Evolutionary conservation across 768 basidiomycete species (phyloP), one percentile per base, ranked within the genome.

Genomic region (Mycena leptocephala): DNA sequence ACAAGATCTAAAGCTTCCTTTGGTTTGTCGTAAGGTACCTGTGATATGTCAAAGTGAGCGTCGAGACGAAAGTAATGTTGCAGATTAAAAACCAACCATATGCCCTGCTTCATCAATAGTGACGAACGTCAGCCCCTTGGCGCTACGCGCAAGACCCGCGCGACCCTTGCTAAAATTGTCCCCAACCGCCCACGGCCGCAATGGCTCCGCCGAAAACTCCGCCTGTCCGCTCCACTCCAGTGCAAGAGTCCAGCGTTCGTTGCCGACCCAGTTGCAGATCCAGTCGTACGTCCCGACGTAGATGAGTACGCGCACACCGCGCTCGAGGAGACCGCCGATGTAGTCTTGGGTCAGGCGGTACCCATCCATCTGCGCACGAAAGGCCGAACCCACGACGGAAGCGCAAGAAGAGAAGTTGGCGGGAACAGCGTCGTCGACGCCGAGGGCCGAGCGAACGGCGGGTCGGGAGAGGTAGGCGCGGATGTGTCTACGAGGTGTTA

Each of bases 231-330:
- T 91, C 96, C 96, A 96, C 70, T 94, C 91, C 75, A 97, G 86
- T 33, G 85, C 84, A 63, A 92, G 83, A 9, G 92, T 91, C 95
- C 95, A 96, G 33, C 89, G 86, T 79, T 93, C 90, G 81, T 96
- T 96, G 7, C 93, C 93, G 32, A 94, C 84, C 89, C 92, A 93
- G 81, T 95, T 95, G 83, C 94, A 95, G 66, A 92, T 92, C 92
- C 92, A 94, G 78, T 95, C 94, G 72, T 93, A 92, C 37, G 88
- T 88, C 9, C 94, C 94, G 2, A 92, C 92, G 77, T 95, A 95
- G 68, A 93, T 91, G 35, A 96, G 88, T 20, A 93, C 90, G 3
- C 90, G 88, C 32, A 97, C 86, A 0, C 92, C 92, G 24, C 93
- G 91, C 74, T 96, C 95, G 22, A 96, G 90, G 46, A 96, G 89